Evolutionary conservation across 495 filamentous ascomycete genomes (phyloP).

Genomic region (Lasiosphaeriaceae sp.): DNA sequence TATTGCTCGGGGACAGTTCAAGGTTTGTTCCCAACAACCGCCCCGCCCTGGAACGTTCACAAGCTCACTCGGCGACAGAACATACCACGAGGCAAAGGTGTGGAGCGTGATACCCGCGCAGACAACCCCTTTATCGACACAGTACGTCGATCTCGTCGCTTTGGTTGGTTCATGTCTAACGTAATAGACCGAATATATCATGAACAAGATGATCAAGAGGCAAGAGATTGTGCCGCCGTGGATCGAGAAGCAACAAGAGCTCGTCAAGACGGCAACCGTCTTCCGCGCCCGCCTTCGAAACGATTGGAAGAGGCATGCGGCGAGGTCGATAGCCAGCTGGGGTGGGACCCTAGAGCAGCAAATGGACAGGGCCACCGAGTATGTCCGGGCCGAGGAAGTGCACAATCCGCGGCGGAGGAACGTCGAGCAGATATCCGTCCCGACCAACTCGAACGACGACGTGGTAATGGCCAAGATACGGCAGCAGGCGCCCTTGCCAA

Average conservation of each 20-base stretch:
- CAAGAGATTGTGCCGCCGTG: constrained; percentile 81
- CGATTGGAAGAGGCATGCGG: constrained; percentile 87
- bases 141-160: constrained; percentile 8
- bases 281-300: constrained; percentile 72
- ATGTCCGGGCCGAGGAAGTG: constrained; percentile 68
- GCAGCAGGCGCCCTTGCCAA: constrained; percentile 21
- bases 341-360: constrained; percentile 77
- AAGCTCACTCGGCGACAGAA: constrained; percentile 33
- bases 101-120: constrained; percentile 74
- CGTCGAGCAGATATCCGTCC: constrained; percentile 44
- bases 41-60: background rate
- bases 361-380: constrained; percentile 64
- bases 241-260: constrained; percentile 98
- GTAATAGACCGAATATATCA: constrained; percentile 77
- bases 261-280: constrained; percentile 60
- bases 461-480: constrained; percentile 44
- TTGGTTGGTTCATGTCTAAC: background rate
- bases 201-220: constrained; percentile 97
- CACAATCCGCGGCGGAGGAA: constrained; percentile 47
- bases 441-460: constrained; percentile 46
- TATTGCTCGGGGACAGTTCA: constrained; percentile 87
- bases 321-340: constrained; percentile 70
- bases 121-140: constrained; percentile 91
- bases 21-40: constrained; percentile 23
- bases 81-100: constrained; percentile 74